Evolutionary conservation across 495 filamentous ascomycete genomes (phyloP).

Genomic region (Tuber melanosporum): DNA sequence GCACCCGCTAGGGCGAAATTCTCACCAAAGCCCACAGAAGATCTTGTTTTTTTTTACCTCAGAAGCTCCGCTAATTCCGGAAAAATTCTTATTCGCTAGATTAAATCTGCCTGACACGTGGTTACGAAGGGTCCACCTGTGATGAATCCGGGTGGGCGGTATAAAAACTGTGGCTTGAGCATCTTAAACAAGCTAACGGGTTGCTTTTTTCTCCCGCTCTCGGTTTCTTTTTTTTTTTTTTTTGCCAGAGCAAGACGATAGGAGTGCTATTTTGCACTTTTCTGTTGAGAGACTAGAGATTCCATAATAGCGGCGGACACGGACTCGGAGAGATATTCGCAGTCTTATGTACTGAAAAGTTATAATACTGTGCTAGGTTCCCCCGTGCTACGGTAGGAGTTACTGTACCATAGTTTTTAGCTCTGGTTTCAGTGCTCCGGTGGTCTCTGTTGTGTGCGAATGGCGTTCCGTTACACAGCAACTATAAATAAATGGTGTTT

Average conservation of each 20-base stretch:
- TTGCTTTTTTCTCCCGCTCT: background rate
- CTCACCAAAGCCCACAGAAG: background rate
- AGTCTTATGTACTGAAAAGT: background rate
- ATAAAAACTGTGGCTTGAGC: constrained; percentile 1
- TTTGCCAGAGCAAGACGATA: background rate
- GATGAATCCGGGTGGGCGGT: background rate
- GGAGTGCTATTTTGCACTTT: constrained; percentile 1
- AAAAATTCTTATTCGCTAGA: background rate
- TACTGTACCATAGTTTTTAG: background rate
- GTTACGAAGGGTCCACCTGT: background rate
- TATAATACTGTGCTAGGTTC: background rate
- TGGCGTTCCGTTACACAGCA: background rate
- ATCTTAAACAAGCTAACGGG: background rate
- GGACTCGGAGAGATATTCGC: background rate
- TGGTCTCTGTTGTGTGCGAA: background rate
- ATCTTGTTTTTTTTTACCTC: background rate
- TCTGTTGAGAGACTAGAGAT: background rate
- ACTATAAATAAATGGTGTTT: background rate
- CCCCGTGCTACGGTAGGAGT: background rate
- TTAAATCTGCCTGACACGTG: background rate
- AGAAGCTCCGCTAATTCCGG: background rate
- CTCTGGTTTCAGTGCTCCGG: background rate
- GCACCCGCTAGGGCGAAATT: background rate
- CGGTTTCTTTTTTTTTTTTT: background rate
- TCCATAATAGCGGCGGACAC: background rate